Evolutionary conservation across 495 filamentous ascomycete species (phyloP).

Genomic region (Tetracladium marchalianum): DNA sequence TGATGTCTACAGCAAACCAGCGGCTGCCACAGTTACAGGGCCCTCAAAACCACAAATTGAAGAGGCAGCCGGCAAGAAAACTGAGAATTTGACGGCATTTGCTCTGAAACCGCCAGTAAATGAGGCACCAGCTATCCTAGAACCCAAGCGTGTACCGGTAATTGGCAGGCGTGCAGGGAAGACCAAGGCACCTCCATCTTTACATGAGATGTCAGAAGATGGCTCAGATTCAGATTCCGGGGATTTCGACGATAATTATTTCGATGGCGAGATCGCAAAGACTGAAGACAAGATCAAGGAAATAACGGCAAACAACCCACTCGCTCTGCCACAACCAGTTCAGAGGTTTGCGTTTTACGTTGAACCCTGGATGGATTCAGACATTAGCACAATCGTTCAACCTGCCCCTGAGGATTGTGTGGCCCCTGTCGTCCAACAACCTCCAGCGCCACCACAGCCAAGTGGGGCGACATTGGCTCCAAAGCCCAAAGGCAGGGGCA

Average conservation of each 20-base stretch:
- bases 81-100: too few relatives aligned
- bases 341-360: not conserved
- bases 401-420: constrained; percentile 30
- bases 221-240: constrained; percentile 32
- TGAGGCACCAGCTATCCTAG: too few relatives aligned
- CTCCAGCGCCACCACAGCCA: not conserved
- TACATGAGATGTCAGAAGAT: constrained; percentile 5
- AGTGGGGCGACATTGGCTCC: not conserved
- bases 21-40: too few relatives aligned
- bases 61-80: too few relatives aligned
- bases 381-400: constrained; percentile 7
- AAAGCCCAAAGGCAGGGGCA: not conserved
- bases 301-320: constrained; percentile 29
- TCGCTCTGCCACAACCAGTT: constrained; percentile 21
- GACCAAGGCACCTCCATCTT: not conserved
- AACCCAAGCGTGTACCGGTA: not conserved
- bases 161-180: constrained; percentile 1
- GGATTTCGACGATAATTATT: constrained; percentile 37
- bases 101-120: too few relatives aligned
- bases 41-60: too few relatives aligned
- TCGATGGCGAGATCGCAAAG: constrained; percentile 34
- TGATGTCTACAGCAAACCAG: too few relatives aligned
- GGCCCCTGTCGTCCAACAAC: constrained; percentile 20
- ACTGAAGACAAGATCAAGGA: constrained; percentile 30
- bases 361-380: constrained; percentile 1